These are phyloP conservation scores for Saccharomycopsis amapae DNA, from an alignment of 805 yeast species.

Conservation along the genomic window DNA sequence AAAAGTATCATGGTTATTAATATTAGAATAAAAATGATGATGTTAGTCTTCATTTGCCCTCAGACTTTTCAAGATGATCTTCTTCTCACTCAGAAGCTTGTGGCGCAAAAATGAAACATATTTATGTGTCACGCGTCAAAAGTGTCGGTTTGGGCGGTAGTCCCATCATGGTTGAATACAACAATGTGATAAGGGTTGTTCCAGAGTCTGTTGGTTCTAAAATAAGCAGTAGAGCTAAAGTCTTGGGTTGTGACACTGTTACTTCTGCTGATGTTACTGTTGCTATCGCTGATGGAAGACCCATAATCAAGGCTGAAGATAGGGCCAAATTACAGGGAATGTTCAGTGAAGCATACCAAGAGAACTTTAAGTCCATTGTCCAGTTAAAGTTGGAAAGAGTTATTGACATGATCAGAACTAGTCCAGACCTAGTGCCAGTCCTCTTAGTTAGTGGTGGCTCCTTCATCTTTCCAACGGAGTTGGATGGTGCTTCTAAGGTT, in stretches of 20 bases:
- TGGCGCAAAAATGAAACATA: constrained; percentile 43
- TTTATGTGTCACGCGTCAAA: constrained; percentile 45
- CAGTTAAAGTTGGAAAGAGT: constrained; percentile 32
- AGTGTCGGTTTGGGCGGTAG: constrained; percentile 47
- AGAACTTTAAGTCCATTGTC: constrained; percentile 21
- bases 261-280: constrained; percentile 37
- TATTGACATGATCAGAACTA: constrained; percentile 40
- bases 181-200: constrained; percentile 31
- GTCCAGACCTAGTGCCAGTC: constrained; percentile 37
- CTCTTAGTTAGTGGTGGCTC: constrained; percentile 46
- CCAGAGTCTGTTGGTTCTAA: constrained; percentile 44
- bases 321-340: constrained; percentile 23
- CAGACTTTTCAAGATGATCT: constrained; percentile 43
- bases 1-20: constrained; percentile 35
- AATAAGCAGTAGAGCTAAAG: constrained; percentile 29
- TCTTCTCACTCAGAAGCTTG: constrained; percentile 38
- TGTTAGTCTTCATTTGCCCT: constrained; percentile 38
- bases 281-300: constrained; percentile 21
- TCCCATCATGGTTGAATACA: constrained; percentile 33
- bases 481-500: constrained; percentile 38
- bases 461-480: constrained; percentile 33
- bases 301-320: constrained; percentile 17
- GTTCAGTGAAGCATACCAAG: constrained; percentile 19
- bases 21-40: constrained; percentile 46
- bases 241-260: constrained; percentile 37